Evolutionary conservation across 2,329 filamentous ascomycete genomes (phyloP).

Genomic region (Cordyceps fumosorosea): DNA sequence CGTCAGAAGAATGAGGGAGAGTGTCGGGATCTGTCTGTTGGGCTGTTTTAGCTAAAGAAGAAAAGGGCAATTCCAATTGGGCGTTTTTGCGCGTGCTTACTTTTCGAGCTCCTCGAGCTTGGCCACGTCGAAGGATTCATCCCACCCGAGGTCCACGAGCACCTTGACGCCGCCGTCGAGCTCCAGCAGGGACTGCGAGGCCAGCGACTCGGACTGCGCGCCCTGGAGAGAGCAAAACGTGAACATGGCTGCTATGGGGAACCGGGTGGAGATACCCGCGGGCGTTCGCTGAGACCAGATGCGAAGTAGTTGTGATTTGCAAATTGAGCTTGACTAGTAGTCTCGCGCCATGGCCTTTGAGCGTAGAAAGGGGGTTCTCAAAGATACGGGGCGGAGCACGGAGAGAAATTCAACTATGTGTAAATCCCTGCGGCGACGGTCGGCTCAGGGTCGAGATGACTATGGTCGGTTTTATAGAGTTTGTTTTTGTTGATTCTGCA

Average conservation of each 20-base stretch:
- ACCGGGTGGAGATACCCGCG: neutral
- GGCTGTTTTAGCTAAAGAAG: too few relatives aligned
- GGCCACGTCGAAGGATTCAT: conserved; percentile 77
- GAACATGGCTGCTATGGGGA: conserved; percentile 63
- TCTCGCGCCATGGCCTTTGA: conserved; percentile 1
- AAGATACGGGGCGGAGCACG: neutral
- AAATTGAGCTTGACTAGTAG: neutral
- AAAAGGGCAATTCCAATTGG: too few relatives aligned
- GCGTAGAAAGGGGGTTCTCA: neutral
- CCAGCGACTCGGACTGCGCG: conserved; percentile 77
- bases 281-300: neutral
- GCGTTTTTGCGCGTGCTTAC: conserved; percentile 39
- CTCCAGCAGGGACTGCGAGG: conserved; percentile 92
- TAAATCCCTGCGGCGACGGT: neutral
- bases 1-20: conserved; percentile 89
- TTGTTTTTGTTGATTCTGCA: too few relatives aligned
- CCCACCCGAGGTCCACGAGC: conserved; percentile 92
- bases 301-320: neutral
- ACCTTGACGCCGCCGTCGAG: conserved; percentile 96
- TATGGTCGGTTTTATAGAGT: too few relatives aligned
- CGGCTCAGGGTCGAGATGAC: neutral
- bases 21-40: conserved; percentile 63
- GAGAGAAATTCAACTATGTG: neutral
- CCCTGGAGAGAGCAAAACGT: conserved; percentile 90
- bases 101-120: conserved; percentile 86